A percentile compares a stretch with the other conserved stretches of the same genome.
Conservation (phyloP, 2,329 filamentous ascomycete genomes). For the Aspergillus ruber region DNA sequence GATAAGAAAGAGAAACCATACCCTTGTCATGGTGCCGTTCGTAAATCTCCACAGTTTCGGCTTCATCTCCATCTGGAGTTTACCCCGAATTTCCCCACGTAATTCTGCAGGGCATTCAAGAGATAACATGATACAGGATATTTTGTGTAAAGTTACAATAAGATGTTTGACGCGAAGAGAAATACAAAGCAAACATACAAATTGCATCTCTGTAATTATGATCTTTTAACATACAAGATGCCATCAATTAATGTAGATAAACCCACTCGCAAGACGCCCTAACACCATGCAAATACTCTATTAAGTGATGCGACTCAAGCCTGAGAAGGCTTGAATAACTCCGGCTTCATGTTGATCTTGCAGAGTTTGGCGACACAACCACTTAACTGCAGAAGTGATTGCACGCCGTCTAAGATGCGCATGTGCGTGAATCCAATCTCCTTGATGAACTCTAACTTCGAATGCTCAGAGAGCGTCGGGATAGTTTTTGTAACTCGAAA, state of each 20-base stretch:
- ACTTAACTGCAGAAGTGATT: slow-evolving; percentile 87
- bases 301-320: slow-evolving; percentile 14
- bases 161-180: not conserved
- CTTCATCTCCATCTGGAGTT: not conserved
- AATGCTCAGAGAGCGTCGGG: slow-evolving; percentile 82
- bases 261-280: slow-evolving; percentile 9
- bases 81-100: not conserved
- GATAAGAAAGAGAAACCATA: too few species aligned
- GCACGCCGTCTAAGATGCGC: slow-evolving; percentile 96
- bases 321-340: slow-evolving; percentile 57
- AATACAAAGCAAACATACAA: not conserved
- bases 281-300: slow-evolving; percentile 22
- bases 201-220: not conserved
- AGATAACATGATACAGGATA: too few species aligned
- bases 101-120: too few species aligned
- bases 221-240: not conserved
- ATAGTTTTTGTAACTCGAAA: slow-evolving; percentile 97
- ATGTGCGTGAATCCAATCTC: slow-evolving; percentile 99
- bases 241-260: not conserved
- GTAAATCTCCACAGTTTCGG: not conserved
- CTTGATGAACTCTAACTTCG: slow-evolving; percentile 94
- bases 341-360: slow-evolving; percentile 94
- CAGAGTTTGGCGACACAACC: slow-evolving; percentile 86
- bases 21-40: not conserved
- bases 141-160: too few species aligned